Evolutionary conservation across 2,329 filamentous ascomycete species (phyloP).

Genomic region (Helminthosporium solani): DNA sequence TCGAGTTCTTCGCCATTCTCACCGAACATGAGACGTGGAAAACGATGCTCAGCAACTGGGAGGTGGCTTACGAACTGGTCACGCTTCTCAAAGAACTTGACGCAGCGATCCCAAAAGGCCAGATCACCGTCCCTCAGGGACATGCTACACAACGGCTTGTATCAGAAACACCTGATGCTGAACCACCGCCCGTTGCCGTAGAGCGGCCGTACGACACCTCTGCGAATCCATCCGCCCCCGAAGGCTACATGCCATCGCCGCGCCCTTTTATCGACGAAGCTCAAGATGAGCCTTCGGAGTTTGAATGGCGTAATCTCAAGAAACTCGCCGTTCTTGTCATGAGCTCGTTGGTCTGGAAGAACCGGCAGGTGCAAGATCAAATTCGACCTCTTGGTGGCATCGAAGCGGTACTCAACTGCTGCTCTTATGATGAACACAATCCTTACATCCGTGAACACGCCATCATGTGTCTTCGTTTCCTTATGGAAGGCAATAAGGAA

Average conservation of each 20-base stretch:
- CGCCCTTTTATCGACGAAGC: slow-evolving; percentile 51
- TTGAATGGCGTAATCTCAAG: slow-evolving; percentile 81
- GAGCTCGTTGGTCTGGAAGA: slow-evolving; percentile 85
- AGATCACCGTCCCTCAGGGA: slow-evolving; percentile 58
- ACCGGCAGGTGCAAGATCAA: slow-evolving; percentile 80
- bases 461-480: slow-evolving; percentile 53
- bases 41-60: slow-evolving; percentile 84
- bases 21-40: slow-evolving; percentile 84
- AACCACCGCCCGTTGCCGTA: slow-evolving; percentile 49
- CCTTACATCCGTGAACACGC: slow-evolving; percentile 86
- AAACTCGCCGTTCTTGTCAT: slow-evolving; percentile 89
- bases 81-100: slow-evolving; percentile 85
- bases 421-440: slow-evolving; percentile 87
- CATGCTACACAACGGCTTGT: slow-evolving; percentile 31
- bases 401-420: slow-evolving; percentile 84
- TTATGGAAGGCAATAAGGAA: slow-evolving; percentile 71
- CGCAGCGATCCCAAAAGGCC: slow-evolving; percentile 73
- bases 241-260: slow-evolving; percentile 46
- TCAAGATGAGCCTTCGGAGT: slow-evolving; percentile 62
- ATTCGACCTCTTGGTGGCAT: slow-evolving; percentile 84
- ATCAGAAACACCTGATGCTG: slow-evolving; percentile 30
- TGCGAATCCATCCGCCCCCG: slow-evolving; percentile 45
- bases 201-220: slow-evolving; percentile 65
- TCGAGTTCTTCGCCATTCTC: slow-evolving; percentile 89
- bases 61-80: slow-evolving; percentile 84